phyloP scores from a whole-genome alignment of 768 basidiomycete genomes.

The Mycena floridula region DNA sequence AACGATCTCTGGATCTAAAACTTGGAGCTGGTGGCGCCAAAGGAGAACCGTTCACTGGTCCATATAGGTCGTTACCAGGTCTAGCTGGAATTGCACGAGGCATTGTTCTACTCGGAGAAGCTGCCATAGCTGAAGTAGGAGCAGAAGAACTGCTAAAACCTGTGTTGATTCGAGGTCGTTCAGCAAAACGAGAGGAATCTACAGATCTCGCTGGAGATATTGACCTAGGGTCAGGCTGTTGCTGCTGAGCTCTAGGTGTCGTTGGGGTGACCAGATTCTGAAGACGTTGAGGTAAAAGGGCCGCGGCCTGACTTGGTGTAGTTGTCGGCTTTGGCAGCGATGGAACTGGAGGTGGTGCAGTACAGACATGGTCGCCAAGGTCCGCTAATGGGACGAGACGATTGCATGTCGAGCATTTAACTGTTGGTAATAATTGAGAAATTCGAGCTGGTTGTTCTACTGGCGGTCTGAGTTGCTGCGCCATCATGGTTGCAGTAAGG shows the following conservation, averaged over 20 bases:
- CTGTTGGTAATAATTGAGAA: constrained; percentile 74
- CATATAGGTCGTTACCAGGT: no score
- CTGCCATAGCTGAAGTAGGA: neutral
- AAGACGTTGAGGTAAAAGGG: constrained; percentile 45
- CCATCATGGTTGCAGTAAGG: constrained; percentile 23
- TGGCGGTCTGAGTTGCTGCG: constrained; percentile 23
- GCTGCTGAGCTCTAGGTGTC: no score
- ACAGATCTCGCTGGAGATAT: no score
- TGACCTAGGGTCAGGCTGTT: no score
- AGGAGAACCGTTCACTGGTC: no score
- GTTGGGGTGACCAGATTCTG: constrained; percentile 33
- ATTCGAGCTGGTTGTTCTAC: constrained; percentile 38
- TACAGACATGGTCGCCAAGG: constrained; percentile 77
- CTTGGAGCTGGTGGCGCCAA: neutral
- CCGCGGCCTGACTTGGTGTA: constrained; percentile 32
- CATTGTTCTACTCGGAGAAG: neutral
- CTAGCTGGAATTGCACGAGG: neutral
- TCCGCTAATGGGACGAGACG: constrained; percentile 63
- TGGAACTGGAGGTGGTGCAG: constrained; percentile 40
- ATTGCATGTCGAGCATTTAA: constrained; percentile 81
- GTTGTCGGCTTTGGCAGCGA: constrained; percentile 27
- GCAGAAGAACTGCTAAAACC: neutral
- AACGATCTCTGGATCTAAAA: constrained; percentile 3
- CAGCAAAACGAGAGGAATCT: no score
- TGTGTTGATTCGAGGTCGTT: neutral